phyloP scores from a whole-genome alignment of 768 basidiomycete species.

The Mycena belliarum region DNA sequence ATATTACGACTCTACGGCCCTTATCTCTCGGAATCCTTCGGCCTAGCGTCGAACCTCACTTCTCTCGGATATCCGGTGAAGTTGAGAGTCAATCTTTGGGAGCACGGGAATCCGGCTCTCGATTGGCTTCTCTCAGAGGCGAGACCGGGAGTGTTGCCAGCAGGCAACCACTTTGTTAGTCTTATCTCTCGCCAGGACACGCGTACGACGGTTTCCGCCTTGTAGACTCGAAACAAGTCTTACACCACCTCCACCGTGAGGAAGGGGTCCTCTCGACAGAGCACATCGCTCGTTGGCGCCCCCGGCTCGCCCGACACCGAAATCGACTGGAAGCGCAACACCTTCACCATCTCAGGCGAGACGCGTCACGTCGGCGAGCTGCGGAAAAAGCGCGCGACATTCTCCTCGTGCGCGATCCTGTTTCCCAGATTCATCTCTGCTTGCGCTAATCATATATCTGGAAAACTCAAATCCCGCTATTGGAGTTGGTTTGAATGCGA shows the following conservation, averaged over 20 bases:
- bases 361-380: background rate
- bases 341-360: constrained; percentile 9
- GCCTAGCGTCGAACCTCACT: no score
- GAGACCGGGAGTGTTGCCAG: no score
- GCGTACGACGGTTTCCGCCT: no score
- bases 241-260: background rate
- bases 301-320: background rate
- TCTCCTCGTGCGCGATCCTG: constrained; percentile 9
- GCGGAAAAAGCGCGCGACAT: background rate
- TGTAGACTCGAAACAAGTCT: no score
- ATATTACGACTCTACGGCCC: no score
- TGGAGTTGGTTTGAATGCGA: constrained; percentile 20
- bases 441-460: background rate
- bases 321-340: constrained; percentile 9
- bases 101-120: no score
- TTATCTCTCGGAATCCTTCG: no score
- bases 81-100: no score
- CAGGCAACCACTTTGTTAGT: no score
- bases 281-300: constrained; percentile 1
- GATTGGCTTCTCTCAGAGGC: no score
- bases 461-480: constrained; percentile 2
- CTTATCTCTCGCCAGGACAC: no score
- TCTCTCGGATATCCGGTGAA: no score
- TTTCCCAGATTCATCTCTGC: background rate
- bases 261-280: background rate